A percentile compares a stretch with the other conserved stretches of the same genome.
Conservation (phyloP, 2,329 filamentous ascomycete species). For the Colletotrichum eleusines region DNA sequence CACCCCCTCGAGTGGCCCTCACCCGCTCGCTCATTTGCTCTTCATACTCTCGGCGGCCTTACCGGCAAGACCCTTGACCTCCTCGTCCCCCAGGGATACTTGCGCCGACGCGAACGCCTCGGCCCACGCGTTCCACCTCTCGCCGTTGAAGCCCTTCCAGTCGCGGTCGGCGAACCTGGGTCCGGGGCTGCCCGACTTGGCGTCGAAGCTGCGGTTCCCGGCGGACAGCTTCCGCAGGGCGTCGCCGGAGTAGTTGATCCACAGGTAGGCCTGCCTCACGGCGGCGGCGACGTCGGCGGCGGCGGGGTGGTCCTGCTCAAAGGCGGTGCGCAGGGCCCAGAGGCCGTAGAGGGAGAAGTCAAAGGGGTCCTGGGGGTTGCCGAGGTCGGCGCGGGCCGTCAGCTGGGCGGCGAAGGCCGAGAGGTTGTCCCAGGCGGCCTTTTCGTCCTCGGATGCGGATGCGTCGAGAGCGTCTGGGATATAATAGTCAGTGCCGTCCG, state of each 20-base stretch:
- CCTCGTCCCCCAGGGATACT: background rate
- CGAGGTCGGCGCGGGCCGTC: conserved; percentile 41
- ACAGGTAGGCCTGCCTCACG: conserved; percentile 44
- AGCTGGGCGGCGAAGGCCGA: conserved; percentile 47
- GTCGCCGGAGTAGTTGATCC: conserved; percentile 44
- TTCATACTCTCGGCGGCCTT: conserved; percentile 30
- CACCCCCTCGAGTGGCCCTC: too few species aligned
- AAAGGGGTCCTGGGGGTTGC: conserved; percentile 35
- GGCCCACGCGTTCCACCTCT: conserved; percentile 47
- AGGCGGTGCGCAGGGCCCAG: conserved; percentile 47
- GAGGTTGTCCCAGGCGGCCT: conserved; percentile 42
- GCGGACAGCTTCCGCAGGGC: conserved; percentile 40
- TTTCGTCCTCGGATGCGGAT: conserved; percentile 32
- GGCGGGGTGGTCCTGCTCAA: conserved; percentile 43
- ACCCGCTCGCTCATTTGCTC: conserved; percentile 5
- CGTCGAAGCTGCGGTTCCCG: conserved; percentile 32
- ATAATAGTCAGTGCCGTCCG: background rate
- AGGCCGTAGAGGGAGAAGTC: conserved; percentile 48
- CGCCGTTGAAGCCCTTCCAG: conserved; percentile 47
- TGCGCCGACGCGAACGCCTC: conserved; percentile 37
- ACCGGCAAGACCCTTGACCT: background rate
- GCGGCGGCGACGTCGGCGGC: conserved; percentile 23
- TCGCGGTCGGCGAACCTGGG: conserved; percentile 41
- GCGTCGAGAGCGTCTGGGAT: conserved; percentile 42
- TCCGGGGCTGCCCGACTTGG: conserved; percentile 41